Evolutionary conservation across 2,329 filamentous ascomycete species (phyloP), one percentile per base, ranked within the genome.

Genomic region (Alternaria infectoria): DNA sequence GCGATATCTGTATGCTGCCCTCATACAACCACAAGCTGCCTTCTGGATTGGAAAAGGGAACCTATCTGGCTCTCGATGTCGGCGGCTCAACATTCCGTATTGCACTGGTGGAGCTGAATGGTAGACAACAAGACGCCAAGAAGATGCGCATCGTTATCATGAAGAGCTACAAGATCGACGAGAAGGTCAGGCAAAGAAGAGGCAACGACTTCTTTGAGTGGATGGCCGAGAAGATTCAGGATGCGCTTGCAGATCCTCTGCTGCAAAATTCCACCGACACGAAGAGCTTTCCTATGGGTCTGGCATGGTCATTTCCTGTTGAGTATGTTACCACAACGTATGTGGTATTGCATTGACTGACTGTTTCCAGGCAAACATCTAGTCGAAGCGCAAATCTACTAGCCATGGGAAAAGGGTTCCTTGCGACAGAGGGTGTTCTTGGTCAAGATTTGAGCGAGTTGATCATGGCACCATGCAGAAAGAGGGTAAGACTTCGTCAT

Each of bases 221-320:
- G 88, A 89, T 90, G 85, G 88, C 88, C 6, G 81, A 82, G 51
- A 84, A 85, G 63, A 89, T 90, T 60, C 83, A 84, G 46, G 81
- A 84, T 9, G 86, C 86, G 76, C 78, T 90, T 51, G 76, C 72
- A 36, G 77, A 79, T 55, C 76, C 73, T 66, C 78, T 64, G 76
- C 80, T 71, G 68, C 75, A 79, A 54, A 79, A 56, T 74, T 80
- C 67, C 71, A 77, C 78, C 61, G 68, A 62, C 50, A 66, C 80
- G 46, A 78, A 77, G 17, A 81, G 80, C 11, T 77, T 90, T 59
- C 81, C 84, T 6, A 87, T 90, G 83, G 88, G 88, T 4, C 70
- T 90, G 66, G 86, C 88, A 3, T 90, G 88, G 88, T 89, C 88
- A 4, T 90, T 90, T 75, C 88, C 88, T 0, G 84, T 90, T 58